Evolutionary conservation across 306 rosid species (phyloP).

Genomic region (Vigna angularis): DNA sequence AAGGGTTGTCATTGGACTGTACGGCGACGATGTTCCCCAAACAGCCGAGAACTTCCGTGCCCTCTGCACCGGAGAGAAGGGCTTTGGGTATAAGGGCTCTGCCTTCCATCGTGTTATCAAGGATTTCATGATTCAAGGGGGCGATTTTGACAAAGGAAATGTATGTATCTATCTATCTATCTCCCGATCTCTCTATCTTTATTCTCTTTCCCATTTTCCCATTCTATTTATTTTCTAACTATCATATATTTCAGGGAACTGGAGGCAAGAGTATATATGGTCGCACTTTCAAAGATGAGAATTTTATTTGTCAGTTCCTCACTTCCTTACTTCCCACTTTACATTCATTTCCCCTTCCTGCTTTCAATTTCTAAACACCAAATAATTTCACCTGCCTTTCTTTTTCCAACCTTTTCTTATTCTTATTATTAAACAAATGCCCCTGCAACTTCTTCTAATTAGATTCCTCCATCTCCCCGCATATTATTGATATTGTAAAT

Average conservation of each 20-base stretch:
- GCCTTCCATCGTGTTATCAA: conserved; percentile 87
- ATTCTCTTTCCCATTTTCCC: background rate
- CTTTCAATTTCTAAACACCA: background rate
- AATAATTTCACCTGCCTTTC: background rate
- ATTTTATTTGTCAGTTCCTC: conserved; percentile 78
- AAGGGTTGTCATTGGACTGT: conserved; percentile 88
- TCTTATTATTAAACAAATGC: too few relatives aligned
- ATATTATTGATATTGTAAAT: background rate
- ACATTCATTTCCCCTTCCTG: background rate
- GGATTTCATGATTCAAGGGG: conserved; percentile 99
- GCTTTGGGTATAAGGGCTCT: conserved; percentile 89
- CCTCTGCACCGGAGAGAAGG: conserved; percentile 98
- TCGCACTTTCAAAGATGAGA: conserved; percentile 95
- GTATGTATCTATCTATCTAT: conserved; percentile 37
- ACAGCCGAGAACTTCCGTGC: conserved; percentile 93
- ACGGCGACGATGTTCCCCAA: conserved; percentile 97
- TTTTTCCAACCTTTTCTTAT: background rate
- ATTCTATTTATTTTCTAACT: background rate
- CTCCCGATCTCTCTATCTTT: background rate
- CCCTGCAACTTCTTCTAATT: too few relatives aligned
- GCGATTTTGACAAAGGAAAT: conserved; percentile 94
- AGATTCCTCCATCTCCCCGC: too few relatives aligned
- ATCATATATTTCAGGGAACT: conserved; percentile 66
- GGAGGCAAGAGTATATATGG: conserved; percentile 98
- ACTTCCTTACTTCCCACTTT: background rate